A percentile compares a stretch with the other conserved stretches of the same genome.
Evolutionary conservation across 2,329 filamentous ascomycete species (phyloP).

Genomic region (Coniochaeta sp.): DNA sequence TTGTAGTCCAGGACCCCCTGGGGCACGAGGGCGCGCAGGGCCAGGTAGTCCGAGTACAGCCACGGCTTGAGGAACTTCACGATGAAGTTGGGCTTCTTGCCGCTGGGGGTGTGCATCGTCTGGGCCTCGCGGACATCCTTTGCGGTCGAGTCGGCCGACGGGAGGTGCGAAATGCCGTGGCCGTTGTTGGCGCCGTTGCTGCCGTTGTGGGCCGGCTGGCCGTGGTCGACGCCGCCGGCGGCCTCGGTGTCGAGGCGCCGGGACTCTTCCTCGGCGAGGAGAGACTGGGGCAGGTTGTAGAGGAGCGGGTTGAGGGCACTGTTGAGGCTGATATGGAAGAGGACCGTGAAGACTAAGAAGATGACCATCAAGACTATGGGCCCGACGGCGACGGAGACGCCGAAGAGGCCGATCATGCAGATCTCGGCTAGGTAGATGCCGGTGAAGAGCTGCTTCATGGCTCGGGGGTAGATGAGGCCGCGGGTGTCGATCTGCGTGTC

Average conservation of each 20-base stretch:
- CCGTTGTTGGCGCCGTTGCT: slow-evolving; percentile 9
- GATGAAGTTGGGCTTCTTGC: slow-evolving; percentile 49
- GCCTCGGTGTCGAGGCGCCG: slow-evolving; percentile 16
- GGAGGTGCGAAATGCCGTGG: background rate
- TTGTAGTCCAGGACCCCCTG: slow-evolving; percentile 34
- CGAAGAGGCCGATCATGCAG: slow-evolving; percentile 80
- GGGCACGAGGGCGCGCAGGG: slow-evolving; percentile 63
- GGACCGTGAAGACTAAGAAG: slow-evolving; percentile 64
- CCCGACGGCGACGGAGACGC: slow-evolving; percentile 56
- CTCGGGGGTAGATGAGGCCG: slow-evolving; percentile 80
- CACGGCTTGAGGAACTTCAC: slow-evolving; percentile 71
- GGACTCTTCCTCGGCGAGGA: slow-evolving; percentile 39
- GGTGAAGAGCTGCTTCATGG: slow-evolving; percentile 75
- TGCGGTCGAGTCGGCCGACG: slow-evolving; percentile 7
- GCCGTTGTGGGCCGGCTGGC: slow-evolving; percentile 5
- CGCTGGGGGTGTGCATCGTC: slow-evolving; percentile 2
- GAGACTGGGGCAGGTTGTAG: slow-evolving; percentile 70
- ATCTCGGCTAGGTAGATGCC: slow-evolving; percentile 78
- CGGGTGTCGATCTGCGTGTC: slow-evolving; percentile 80
- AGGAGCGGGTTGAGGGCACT: slow-evolving; percentile 69
- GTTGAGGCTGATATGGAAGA: slow-evolving; percentile 70
- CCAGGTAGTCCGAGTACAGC: slow-evolving; percentile 63
- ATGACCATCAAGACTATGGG: slow-evolving; percentile 70
- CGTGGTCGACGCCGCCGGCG: slow-evolving; percentile 7
- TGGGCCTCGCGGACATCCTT: slow-evolving; percentile 3